A percentile compares a stretch with the other conserved stretches of the same genome.
These are phyloP conservation scores for Stygiomarasmius scandens DNA, from an alignment of 1,284 basidiomycete genomes.

Conservation along the genomic window DNA sequence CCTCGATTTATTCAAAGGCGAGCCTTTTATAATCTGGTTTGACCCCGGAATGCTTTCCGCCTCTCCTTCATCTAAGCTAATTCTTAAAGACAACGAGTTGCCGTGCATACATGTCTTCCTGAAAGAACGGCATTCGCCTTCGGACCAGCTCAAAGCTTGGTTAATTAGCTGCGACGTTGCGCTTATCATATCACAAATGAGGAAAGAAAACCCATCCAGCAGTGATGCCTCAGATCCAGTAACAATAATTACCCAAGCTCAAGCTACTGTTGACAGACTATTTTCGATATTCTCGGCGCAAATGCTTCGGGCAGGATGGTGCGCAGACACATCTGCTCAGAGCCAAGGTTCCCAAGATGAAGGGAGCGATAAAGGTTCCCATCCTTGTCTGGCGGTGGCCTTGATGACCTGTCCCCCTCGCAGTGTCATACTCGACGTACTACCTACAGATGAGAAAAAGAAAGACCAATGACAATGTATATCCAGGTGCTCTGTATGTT, in stretches of 20 bases:
- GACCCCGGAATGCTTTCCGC: slow-evolving; percentile 27
- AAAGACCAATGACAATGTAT: slow-evolving; percentile 3
- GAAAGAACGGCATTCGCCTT: slow-evolving; percentile 47
- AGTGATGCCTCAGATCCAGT: background rate
- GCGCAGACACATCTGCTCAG: background rate
- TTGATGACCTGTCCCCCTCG: slow-evolving; percentile 12
- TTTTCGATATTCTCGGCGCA: slow-evolving; percentile 9
- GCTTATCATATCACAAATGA: background rate
- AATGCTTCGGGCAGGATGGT: slow-evolving; percentile 12
- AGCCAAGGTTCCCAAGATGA: background rate
- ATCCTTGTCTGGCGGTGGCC: slow-evolving; percentile 5
- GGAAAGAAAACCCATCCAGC: background rate
- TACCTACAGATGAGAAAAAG: slow-evolving; percentile 3
- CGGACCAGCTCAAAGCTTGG: slow-evolving; percentile 63
- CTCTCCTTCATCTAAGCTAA: slow-evolving; percentile 10
- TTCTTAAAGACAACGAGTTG: background rate
- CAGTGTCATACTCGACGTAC: slow-evolving; percentile 7
- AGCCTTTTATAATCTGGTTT: slow-evolving; percentile 55
- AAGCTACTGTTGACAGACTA: background rate
- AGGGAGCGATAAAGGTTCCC: background rate
- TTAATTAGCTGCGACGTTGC: slow-evolving; percentile 41
- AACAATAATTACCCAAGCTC: slow-evolving; percentile 4
- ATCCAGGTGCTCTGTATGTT: too few relatives aligned
- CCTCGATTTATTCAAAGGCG: slow-evolving; percentile 38
- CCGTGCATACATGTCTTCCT: slow-evolving; percentile 45